A percentile compares a stretch with the other conserved stretches of the same genome.
Evolutionary conservation across 1,284 basidiomycete genomes (phyloP).

Genomic region (Fomitopsis palustris): DNA sequence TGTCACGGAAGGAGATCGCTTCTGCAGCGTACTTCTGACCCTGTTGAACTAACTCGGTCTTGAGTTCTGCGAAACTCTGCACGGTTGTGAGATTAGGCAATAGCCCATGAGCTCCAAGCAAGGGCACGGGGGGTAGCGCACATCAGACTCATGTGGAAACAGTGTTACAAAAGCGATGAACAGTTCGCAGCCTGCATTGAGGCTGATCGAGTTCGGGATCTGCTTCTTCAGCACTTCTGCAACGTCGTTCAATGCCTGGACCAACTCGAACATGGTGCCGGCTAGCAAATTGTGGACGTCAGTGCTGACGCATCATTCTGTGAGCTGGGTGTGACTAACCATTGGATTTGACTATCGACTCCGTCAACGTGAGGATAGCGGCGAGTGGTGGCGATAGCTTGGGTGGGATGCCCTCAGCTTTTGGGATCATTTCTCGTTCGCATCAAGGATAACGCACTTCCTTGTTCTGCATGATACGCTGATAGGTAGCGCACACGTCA

Average conservation of each 20-base stretch:
- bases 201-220: constrained; percentile 77
- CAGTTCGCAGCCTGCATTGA: constrained; percentile 87
- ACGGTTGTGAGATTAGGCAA: constrained; percentile 9
- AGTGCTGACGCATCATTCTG: neutral
- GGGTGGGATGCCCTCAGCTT: constrained; percentile 5
- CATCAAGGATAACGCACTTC: constrained; percentile 41
- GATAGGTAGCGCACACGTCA: constrained; percentile 57
- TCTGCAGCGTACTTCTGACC: constrained; percentile 75
- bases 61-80: constrained; percentile 81
- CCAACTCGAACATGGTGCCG: constrained; percentile 89
- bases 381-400: constrained; percentile 86
- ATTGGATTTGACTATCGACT: constrained; percentile 72
- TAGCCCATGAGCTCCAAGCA: constrained; percentile 2
- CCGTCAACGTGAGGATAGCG: constrained; percentile 79
- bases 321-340: constrained; percentile 39
- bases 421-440: neutral
- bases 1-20: constrained; percentile 84
- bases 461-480: constrained; percentile 51
- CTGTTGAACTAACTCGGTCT: constrained; percentile 75
- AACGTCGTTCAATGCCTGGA: constrained; percentile 76
- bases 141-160: constrained; percentile 79
- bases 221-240: constrained; percentile 63
- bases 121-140: constrained; percentile 35
- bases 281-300: constrained; percentile 33
- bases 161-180: constrained; percentile 87